Evolutionary conservation across 1,284 basidiomycete genomes (phyloP), one percentile per base, ranked within the genome.

Genomic region (Cutaneotrichosporon sp.): DNA sequence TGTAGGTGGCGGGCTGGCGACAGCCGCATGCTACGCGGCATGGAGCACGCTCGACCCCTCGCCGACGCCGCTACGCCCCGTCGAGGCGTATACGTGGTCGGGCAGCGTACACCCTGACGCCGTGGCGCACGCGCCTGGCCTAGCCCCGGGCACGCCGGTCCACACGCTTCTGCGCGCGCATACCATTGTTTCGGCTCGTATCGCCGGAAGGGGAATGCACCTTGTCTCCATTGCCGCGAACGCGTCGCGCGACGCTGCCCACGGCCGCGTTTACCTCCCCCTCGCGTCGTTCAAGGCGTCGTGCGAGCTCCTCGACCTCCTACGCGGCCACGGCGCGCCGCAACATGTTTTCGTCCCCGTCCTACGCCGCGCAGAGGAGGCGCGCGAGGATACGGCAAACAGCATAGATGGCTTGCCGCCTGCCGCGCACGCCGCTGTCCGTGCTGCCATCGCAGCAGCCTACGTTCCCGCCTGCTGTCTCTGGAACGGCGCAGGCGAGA

Each of bases 131-230:
- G 14, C 33, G 3, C 46, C 46, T 0, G 41, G 41, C 10, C 39
- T 53, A 2, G 26, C 46, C 4, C 52, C 46, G 1, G 46, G 41
- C 3, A 21, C 52, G 0, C 47, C 52, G 4, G 37, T 54, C 5
- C 37, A 36, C 21, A 45, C 47, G 12, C 47, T 54, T 18, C 26
- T 49, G 17, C 47, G 35, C 4, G 47, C 54, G 3, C 43, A 49
- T 22, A 45, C 47, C 7, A 46, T 56, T 20, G 23, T 30, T 13
- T 37, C 22, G 9, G 71, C 73, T 2, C 59, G 75, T 10, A 61
- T 71, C 53, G 77, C 77, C 73, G 76, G 77, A 4, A 59, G 70
- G 26, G 75, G 76, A 8, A 60, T 77, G 18, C 76, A 77, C 51
- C 64, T 77, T 22, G 70, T 77, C 54, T 75, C 77, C 51, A 70